Percentiles rank a stretch among this genome's conserved stretches.
These are phyloP conservation scores for Dendrobium nobile DNA, from an alignment of 106 monocot genomes.

Conservation along the genomic window DNA sequence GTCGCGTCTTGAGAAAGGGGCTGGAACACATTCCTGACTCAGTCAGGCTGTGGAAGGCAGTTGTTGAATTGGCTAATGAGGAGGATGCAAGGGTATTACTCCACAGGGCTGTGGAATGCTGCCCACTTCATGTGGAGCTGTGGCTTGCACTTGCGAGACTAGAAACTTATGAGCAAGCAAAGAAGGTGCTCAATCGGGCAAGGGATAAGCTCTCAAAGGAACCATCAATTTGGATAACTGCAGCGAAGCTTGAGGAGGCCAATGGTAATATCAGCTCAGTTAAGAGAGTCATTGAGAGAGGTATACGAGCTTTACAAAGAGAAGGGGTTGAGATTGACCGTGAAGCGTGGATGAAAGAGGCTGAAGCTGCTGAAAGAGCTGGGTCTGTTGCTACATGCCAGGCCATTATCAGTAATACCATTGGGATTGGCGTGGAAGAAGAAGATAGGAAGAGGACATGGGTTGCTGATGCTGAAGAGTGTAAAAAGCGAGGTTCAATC, in stretches of 20 bases:
- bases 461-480: slow-evolving; percentile 99
- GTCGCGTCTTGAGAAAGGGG: slow-evolving; percentile 82
- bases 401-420: slow-evolving; percentile 79
- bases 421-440: slow-evolving; percentile 89
- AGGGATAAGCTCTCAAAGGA: slow-evolving; percentile 87
- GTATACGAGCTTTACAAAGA: slow-evolving; percentile 72
- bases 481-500: slow-evolving; percentile 92
- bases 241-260: slow-evolving; percentile 97
- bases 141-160: slow-evolving; percentile 94
- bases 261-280: slow-evolving; percentile 75
- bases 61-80: slow-evolving; percentile 86
- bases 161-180: slow-evolving; percentile 91
- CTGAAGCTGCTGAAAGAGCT: slow-evolving; percentile 87
- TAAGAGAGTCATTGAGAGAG: slow-evolving; percentile 84
- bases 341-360: slow-evolving; percentile 93
- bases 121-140: slow-evolving; percentile 91
- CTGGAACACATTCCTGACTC: slow-evolving; percentile 91
- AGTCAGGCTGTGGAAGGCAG: slow-evolving; percentile 92
- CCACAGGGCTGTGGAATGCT: slow-evolving; percentile 93
- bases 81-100: slow-evolving; percentile 89
- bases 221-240: slow-evolving; percentile 93
- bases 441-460: slow-evolving; percentile 94
- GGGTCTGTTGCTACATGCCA: slow-evolving; percentile 86
- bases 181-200: slow-evolving; percentile 88
- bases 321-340: slow-evolving; percentile 84